A percentile compares a stretch with the other conserved stretches of the same genome.
phyloP scores from a whole-genome alignment of 768 basidiomycete genomes.

The Cystobasidium tubakii region DNA sequence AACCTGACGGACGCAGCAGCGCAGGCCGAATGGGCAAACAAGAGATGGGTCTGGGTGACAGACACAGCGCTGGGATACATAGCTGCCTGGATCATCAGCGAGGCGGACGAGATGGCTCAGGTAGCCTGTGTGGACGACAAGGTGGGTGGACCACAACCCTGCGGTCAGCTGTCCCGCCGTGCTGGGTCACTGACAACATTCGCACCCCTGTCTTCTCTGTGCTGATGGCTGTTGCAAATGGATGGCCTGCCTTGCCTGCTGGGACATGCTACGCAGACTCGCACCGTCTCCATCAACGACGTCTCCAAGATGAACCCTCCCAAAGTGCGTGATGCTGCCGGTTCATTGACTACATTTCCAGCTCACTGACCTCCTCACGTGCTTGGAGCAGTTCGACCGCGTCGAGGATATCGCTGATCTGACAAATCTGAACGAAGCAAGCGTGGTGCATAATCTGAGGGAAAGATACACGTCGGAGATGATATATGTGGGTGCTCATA shows the following conservation, averaged over 20 bases:
- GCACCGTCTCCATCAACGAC: conserved; percentile 67
- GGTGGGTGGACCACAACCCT: conserved; percentile 7
- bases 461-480: conserved; percentile 82
- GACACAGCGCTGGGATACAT: conserved; percentile 88
- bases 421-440: conserved; percentile 95
- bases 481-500: conserved; percentile 79
- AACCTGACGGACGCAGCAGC: conserved; percentile 58
- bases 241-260: too few species aligned
- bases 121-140: conserved; percentile 37
- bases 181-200: not conserved
- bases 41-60: conserved; percentile 98
- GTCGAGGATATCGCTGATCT: conserved; percentile 97
- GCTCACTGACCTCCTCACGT: conserved; percentile 32
- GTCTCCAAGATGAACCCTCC: conserved; percentile 96
- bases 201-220: not conserved
- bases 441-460: conserved; percentile 95
- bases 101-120: conserved; percentile 53
- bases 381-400: conserved; percentile 64
- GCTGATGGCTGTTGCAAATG: not conserved
- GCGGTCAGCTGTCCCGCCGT: too few species aligned
- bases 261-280: conserved; percentile 52
- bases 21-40: conserved; percentile 95
- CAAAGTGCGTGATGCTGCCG: conserved; percentile 51
- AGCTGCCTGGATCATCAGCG: conserved; percentile 84
- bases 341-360: not conserved